Evolutionary conservation across 2,329 filamentous ascomycete genomes (phyloP).

Genomic region (Pseudogymnoascus sp.): DNA sequence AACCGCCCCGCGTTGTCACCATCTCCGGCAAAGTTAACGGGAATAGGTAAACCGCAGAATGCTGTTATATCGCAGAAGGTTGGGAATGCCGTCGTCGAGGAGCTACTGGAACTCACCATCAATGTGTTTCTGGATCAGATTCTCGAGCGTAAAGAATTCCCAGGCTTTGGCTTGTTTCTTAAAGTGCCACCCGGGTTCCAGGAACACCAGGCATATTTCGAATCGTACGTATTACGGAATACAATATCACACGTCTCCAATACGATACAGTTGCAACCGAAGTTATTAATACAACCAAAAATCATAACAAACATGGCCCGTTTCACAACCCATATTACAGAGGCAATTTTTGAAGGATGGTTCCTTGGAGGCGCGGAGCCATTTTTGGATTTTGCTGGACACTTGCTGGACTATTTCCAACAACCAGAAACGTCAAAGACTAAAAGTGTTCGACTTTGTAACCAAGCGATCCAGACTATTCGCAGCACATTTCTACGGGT

Average conservation of each 20-base stretch:
- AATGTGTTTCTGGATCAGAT: slow-evolving; percentile 81
- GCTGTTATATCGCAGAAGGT: slow-evolving; percentile 44
- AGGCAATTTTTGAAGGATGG: slow-evolving; percentile 93
- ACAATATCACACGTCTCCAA: slow-evolving; percentile 65
- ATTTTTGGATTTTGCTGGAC: slow-evolving; percentile 78
- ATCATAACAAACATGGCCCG: slow-evolving; percentile 81
- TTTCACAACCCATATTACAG: slow-evolving; percentile 72
- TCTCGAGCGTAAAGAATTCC: slow-evolving; percentile 80
- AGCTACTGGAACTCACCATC: slow-evolving; percentile 69
- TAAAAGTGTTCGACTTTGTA: slow-evolving; percentile 89
- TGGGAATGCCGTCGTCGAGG: slow-evolving; percentile 66
- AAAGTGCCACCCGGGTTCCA: slow-evolving; percentile 89
- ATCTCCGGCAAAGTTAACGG: slow-evolving; percentile 56
- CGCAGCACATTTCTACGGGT: slow-evolving; percentile 71
- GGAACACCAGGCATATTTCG: slow-evolving; percentile 92
- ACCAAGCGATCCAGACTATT: slow-evolving; percentile 70
- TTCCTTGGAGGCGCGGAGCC: slow-evolving; percentile 82
- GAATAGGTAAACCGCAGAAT: slow-evolving; percentile 53
- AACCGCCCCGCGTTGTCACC: slow-evolving; percentile 51
- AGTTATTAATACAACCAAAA: slow-evolving; percentile 69
- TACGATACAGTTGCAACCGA: slow-evolving; percentile 63
- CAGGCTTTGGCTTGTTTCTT: slow-evolving; percentile 75
- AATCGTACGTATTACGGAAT: slow-evolving; percentile 77
- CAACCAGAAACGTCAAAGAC: slow-evolving; percentile 70
- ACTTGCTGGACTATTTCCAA: slow-evolving; percentile 81